Base-by-base conservation (phyloP, 1,284 basidiomycete genomes). In the Kwoniella shivajii region DNA sequence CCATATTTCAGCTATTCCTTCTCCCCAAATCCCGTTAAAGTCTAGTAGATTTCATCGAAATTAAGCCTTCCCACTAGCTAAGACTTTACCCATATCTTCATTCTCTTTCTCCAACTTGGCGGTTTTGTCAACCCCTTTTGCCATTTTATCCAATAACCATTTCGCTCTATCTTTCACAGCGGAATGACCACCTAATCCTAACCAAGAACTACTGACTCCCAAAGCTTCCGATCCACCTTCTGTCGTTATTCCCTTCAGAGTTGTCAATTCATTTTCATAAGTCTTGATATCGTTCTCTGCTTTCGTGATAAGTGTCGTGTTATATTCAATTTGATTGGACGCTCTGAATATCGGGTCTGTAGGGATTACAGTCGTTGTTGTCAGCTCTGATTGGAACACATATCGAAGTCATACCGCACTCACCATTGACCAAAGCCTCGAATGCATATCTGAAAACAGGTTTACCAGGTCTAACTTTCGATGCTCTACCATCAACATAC, bases 401-500 rank as follows among this genome's bases (percentile, higher is more conserved):
- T 11, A 6, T 38, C 6, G 18, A 13, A 18, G n/a, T 6, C 10
- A n/a, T 14, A 13, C 20, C 33, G 18, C n/a, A 70, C 82, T 50
- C 64, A 89, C 89, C 90, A 47, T 85, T 79, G 0, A 90, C 87
- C 1, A 98, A 82, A 31, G 84, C 82, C 63, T 88, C 82, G 74
- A 97, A 97, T 2, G 92, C 92, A 71, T 86, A 88, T 75, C 84
- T 84, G 73, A 91, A 89, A 1, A 97, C 86, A 0, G 95, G 95
- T 73, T 89, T 92, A 33, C 95, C 95, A 0, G 95, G 90, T 41
- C 85, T 83, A 59, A 99, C 90, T 2, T 81, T 83, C 1, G 89
- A 86, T 1, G 92, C 88, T n/a, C 92, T 86, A 26, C 90, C 91
- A 58, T 93, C 86, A 37, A 82, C 74, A 14, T 88, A 90, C 7